Evolutionary conservation across 495 filamentous ascomycete genomes (phyloP).

Genomic region (Penicillium alfredii): DNA sequence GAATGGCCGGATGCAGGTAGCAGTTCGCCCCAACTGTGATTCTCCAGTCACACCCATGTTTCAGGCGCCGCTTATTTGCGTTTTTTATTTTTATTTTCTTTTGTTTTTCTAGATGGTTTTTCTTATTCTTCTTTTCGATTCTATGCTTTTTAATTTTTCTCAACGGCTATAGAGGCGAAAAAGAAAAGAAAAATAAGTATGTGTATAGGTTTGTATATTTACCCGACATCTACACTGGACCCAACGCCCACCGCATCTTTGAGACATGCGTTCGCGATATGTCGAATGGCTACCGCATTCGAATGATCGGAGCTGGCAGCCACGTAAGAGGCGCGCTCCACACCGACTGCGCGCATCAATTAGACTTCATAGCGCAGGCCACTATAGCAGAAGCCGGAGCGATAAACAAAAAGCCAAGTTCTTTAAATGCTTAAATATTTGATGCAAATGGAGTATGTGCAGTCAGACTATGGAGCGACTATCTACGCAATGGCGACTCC

Average conservation of each 20-base stretch:
- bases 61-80: constrained; percentile 2
- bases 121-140: neutral
- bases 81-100: neutral
- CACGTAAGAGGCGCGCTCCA: constrained; percentile 26
- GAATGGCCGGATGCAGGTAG: constrained; percentile 22
- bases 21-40: constrained; percentile 1
- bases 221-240: too few species aligned
- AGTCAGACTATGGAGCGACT: too few species aligned
- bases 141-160: too few species aligned
- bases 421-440: too few species aligned
- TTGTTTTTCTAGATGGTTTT: neutral
- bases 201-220: too few species aligned
- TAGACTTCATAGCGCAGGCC: constrained; percentile 6
- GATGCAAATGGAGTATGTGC: too few species aligned
- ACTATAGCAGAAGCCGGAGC: constrained; percentile 7
- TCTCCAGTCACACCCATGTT: constrained; percentile 14
- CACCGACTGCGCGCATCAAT: constrained; percentile 9
- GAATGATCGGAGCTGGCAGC: constrained; percentile 1
- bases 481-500: neutral
- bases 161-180: too few species aligned
- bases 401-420: too few species aligned
- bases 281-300: constrained; percentile 13
- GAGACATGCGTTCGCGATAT: constrained; percentile 17
- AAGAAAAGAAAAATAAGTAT: too few species aligned
- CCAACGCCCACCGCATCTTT: constrained; percentile 5